Base-by-base conservation (phyloP, 1,284 basidiomycete genomes). In the Dichomitus squalens region DNA sequence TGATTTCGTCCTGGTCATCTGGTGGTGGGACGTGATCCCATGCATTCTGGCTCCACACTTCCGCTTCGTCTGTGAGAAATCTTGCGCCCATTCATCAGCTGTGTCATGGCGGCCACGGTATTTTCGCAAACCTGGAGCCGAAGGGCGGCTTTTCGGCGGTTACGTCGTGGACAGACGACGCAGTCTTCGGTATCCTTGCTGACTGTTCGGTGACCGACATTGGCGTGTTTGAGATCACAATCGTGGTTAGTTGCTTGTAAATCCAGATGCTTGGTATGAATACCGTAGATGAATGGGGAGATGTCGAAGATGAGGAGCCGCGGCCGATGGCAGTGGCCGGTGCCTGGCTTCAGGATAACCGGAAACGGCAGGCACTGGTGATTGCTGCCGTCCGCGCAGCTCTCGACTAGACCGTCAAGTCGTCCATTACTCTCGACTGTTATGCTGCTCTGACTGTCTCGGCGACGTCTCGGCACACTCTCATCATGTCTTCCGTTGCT, bases 11-110 rank as follows among this genome's bases (percentile, higher is more conserved):
- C 68, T 95, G 92, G 73, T 93, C 90, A 20, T 85, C 79, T 7
- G 93, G 93, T 8, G 91, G 86, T 39, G 88, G 88, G 31, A 93
- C 93, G 70, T 95, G 93, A 71, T 96, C 93, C 93, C 93, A 92
- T 1, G 89, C 90, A 64, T 92, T 92, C 56, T 90, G 86, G 33
- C 79, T 78, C 86, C 87, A 92, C 7, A 92, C 86, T 63, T 89
- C 79, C 7, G 75, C 70, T 48, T 84, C 79, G 20, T 84, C 76
- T 48, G 80, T 86, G 47, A 90, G 78, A 68, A 88, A 89, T 69
- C 87, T 87, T 21, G 14, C 7, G 14, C 20, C 18, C 36, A 33
- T 23, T 27, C 18, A 41, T 60, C n/a, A 48, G 7, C 51, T 25
- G 27, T 18, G 25, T 21, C 14, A 23, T 18, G 36, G 29, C 18